A percentile compares a stretch with the other conserved stretches of the same genome.
Conservation (phyloP, 257 asterid genomes). For the Plectranthus barbatus region DNA sequence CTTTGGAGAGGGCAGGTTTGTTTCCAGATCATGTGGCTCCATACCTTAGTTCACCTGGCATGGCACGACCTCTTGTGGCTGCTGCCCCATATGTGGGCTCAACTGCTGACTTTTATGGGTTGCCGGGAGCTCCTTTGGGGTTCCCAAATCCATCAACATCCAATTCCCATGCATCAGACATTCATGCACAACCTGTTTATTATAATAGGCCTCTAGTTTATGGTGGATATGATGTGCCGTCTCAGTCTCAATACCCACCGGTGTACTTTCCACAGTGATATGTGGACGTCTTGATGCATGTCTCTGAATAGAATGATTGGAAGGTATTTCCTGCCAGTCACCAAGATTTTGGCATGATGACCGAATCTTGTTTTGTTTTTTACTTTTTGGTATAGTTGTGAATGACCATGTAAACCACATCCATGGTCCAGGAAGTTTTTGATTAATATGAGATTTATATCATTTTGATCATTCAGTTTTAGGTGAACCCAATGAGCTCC, state of each 20-base stretch:
- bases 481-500: constrained; percentile 6
- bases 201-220: constrained; percentile 30
- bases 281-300: background rate
- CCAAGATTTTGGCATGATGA: constrained; percentile 14
- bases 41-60: constrained; percentile 34
- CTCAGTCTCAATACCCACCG: constrained; percentile 12
- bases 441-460: constrained; percentile 31
- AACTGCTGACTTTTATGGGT: constrained; percentile 36
- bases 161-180: constrained; percentile 30
- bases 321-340: constrained; percentile 21
- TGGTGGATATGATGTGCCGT: constrained; percentile 35
- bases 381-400: background rate
- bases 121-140: constrained; percentile 29
- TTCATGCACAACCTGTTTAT: constrained; percentile 32
- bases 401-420: constrained; percentile 11
- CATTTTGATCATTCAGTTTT: constrained; percentile 21
- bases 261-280: too few relatives aligned
- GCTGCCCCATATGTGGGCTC: constrained; percentile 36
- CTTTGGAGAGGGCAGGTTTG: constrained; percentile 27
- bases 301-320: constrained; percentile 6
- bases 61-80: constrained; percentile 28
- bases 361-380: background rate
- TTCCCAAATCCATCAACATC: constrained; percentile 29
- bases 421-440: constrained; percentile 16
- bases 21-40: constrained; percentile 31